phyloP scores from a whole-genome alignment of 2,329 filamentous ascomycete species.

The Arthrobotrys entomopaga region DNA sequence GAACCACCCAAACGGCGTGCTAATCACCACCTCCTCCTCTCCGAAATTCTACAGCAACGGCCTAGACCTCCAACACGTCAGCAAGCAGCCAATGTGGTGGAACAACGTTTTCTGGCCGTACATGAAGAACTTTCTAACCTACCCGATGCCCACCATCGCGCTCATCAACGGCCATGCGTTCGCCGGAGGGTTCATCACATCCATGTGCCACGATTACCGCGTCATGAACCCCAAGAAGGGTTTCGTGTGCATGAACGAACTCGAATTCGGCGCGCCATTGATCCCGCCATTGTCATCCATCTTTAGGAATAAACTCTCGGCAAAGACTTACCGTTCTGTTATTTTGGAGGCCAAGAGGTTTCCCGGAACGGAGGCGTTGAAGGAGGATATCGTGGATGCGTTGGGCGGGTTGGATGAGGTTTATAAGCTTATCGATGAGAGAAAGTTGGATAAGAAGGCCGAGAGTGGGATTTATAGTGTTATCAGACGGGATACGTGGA shows the following conservation, averaged over 20 bases:
- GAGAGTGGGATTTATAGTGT: constrained; percentile 74
- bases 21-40: constrained; percentile 79
- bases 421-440: constrained; percentile 70
- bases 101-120: constrained; percentile 70
- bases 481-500: constrained; percentile 80
- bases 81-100: constrained; percentile 71
- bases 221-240: constrained; percentile 76
- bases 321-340: constrained; percentile 70
- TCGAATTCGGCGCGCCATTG: constrained; percentile 81
- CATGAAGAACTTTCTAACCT: constrained; percentile 67
- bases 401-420: constrained; percentile 74
- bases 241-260: constrained; percentile 83
- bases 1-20: constrained; percentile 74
- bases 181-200: constrained; percentile 81
- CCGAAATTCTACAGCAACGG: constrained; percentile 85
- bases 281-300: constrained; percentile 77
- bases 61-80: constrained; percentile 77
- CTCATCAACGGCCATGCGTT: constrained; percentile 83
- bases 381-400: constrained; percentile 75
- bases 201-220: constrained; percentile 85
- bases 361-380: constrained; percentile 71
- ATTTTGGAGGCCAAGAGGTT: constrained; percentile 80
- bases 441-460: constrained; percentile 71
- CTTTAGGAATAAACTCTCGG: constrained; percentile 75
- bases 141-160: constrained; percentile 84